Percentiles rank a stretch among this genome's conserved stretches.
Evolutionary conservation across 2,329 filamentous ascomycete genomes (phyloP).

Genomic region (Aureobasidium mangrovei): DNA sequence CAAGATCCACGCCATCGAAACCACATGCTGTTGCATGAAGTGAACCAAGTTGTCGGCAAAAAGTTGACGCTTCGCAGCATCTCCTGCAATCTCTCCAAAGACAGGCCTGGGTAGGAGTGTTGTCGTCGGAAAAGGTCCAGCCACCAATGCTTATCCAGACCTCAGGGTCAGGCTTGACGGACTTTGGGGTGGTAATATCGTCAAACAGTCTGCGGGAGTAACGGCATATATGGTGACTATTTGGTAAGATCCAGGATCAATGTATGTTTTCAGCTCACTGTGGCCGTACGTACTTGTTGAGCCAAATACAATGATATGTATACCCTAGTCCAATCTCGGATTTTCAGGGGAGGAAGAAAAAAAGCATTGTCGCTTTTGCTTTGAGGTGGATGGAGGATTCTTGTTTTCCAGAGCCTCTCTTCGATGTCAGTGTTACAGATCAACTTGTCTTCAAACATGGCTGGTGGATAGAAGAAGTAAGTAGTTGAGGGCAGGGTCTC

Average conservation of each 20-base stretch:
- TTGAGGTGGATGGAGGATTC: too few relatives aligned
- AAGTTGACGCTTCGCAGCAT: constrained; percentile 21
- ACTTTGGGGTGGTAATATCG: constrained; percentile 27
- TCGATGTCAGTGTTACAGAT: too few relatives aligned
- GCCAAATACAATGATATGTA: too few relatives aligned
- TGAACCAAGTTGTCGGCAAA: constrained; percentile 32
- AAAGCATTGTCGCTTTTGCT: too few relatives aligned
- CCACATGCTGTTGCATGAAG: constrained; percentile 35
- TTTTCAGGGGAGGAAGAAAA: too few relatives aligned
- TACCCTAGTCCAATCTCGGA: too few relatives aligned
- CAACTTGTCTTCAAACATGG: too few relatives aligned
- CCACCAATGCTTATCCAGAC: constrained; percentile 35
- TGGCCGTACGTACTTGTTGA: too few relatives aligned
- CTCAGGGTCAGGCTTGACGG: constrained; percentile 21
- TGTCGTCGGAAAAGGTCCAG: constrained; percentile 32
- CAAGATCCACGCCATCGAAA: constrained; percentile 41
- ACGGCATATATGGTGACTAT: constrained; percentile 21
- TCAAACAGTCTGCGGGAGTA: neutral
- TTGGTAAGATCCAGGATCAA: constrained; percentile 29
- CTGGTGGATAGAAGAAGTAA: too few relatives aligned
- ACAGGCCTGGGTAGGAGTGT: constrained; percentile 11
- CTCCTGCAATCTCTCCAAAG: constrained; percentile 29
- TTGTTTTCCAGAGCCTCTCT: too few relatives aligned
- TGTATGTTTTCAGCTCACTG: constrained; percentile 18
- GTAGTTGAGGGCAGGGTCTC: too few relatives aligned